Percentiles rank a stretch among this genome's conserved stretches.
phyloP scores from a whole-genome alignment of 1,284 basidiomycete species.

The Ceratobasidium papillatum region DNA sequence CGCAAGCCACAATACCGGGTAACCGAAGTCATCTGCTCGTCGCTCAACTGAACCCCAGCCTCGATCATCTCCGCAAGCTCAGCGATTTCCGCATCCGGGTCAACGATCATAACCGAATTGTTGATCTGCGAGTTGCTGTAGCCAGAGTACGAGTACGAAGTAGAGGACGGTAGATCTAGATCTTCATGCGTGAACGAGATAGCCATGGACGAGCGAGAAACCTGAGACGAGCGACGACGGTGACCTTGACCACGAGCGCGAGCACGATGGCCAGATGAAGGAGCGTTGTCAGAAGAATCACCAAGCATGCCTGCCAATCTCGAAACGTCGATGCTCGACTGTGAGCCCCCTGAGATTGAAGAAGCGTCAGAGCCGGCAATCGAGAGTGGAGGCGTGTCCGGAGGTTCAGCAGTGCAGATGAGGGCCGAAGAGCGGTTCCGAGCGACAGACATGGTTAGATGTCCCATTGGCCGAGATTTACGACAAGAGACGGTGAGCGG shows the following conservation, averaged over 20 bases:
- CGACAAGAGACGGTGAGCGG: slow-evolving; percentile 22
- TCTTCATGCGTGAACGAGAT: slow-evolving; percentile 80
- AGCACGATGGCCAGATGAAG: slow-evolving; percentile 53
- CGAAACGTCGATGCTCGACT: slow-evolving; percentile 76
- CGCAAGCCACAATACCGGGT: slow-evolving; percentile 69
- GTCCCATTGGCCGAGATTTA: slow-evolving; percentile 22
- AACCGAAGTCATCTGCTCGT: slow-evolving; percentile 25
- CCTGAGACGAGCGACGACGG: slow-evolving; percentile 70
- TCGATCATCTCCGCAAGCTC: slow-evolving; percentile 60
- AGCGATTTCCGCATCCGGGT: slow-evolving; percentile 71
- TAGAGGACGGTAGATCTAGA: slow-evolving; percentile 50
- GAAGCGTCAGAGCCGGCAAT: slow-evolving; percentile 65
- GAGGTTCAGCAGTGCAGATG: slow-evolving; percentile 63
- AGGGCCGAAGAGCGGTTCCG: slow-evolving; percentile 64
- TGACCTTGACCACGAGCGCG: slow-evolving; percentile 70
- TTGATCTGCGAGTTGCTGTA: neutral
- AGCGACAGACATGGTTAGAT: slow-evolving; percentile 56
- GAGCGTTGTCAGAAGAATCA: slow-evolving; percentile 55
- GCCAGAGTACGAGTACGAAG: neutral
- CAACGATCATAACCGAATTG: slow-evolving; percentile 55
- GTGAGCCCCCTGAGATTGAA: slow-evolving; percentile 61
- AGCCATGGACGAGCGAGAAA: slow-evolving; percentile 68
- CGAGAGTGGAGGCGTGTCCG: slow-evolving; percentile 74
- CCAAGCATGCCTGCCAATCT: slow-evolving; percentile 66
- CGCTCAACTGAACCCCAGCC: neutral